A percentile compares a stretch with the other conserved stretches of the same genome.
These are phyloP conservation scores for Naganishia vishniacii DNA, from an alignment of 768 basidiomycete genomes.

Conservation along the genomic window DNA sequence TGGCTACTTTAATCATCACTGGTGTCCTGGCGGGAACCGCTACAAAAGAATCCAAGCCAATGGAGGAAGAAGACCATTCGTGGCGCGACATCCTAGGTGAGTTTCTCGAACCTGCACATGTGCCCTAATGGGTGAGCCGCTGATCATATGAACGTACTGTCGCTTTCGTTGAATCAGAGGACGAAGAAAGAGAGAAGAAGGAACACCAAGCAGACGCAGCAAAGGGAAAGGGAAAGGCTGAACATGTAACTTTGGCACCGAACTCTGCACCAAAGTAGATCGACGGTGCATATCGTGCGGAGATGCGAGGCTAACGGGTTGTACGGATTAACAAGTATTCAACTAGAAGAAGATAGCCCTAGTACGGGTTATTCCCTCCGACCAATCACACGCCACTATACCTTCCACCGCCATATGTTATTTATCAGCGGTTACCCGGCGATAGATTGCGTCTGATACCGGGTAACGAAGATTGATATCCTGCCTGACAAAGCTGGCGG, in stretches of 20 bases:
- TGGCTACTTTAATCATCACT: slow-evolving; percentile 40
- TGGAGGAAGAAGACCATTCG: slow-evolving; percentile 39
- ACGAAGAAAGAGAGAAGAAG: slow-evolving; percentile 7
- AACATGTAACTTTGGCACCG: background rate
- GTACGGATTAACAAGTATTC: too few relatives aligned
- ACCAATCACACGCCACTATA: too few relatives aligned
- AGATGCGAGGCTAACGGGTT: too few relatives aligned
- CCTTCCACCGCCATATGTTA: too few relatives aligned
- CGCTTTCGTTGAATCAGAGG: too few relatives aligned
- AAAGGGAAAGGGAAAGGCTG: background rate
- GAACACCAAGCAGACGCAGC: slow-evolving; percentile 8
- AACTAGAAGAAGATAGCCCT: too few relatives aligned
- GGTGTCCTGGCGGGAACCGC: slow-evolving; percentile 38
- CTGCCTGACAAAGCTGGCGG: too few relatives aligned
- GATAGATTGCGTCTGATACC: too few relatives aligned
- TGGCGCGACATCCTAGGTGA: slow-evolving; percentile 45
- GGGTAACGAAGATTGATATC: too few relatives aligned
- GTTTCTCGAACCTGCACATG: background rate
- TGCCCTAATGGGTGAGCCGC: background rate
- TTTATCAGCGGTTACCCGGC: too few relatives aligned
- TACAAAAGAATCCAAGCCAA: slow-evolving; percentile 24
- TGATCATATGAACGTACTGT: background rate
- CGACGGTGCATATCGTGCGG: too few relatives aligned
- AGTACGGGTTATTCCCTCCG: too few relatives aligned
- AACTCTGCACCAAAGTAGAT: background rate